These are phyloP conservation scores for Penicillium verrucosum DNA, from an alignment of 2,329 filamentous ascomycete species.

Conservation along the genomic window DNA sequence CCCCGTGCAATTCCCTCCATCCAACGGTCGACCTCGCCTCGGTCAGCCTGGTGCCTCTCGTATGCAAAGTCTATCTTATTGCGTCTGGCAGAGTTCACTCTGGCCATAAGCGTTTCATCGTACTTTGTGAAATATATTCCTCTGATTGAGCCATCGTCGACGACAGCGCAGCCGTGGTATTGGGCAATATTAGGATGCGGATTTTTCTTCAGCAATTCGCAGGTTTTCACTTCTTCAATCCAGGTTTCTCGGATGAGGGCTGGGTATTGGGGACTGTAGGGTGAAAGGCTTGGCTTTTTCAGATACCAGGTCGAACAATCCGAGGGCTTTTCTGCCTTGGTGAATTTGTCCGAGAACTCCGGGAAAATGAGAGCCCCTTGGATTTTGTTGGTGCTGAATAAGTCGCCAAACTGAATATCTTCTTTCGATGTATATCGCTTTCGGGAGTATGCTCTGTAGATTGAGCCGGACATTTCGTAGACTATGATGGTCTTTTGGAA, in stretches of 20 bases:
- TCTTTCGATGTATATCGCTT: background rate
- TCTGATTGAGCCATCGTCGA: background rate
- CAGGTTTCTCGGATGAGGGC: background rate
- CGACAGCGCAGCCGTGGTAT: constrained; percentile 7
- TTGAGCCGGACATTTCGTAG: background rate
- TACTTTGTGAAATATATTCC: constrained; percentile 6
- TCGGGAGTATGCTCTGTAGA: constrained; percentile 3
- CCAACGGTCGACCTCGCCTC: background rate
- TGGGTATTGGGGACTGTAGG: constrained; percentile 1
- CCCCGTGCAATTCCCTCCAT: constrained; percentile 45
- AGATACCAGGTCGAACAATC: background rate
- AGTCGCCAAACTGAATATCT: background rate
- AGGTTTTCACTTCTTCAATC: constrained; percentile 2
- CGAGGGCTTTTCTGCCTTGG: background rate
- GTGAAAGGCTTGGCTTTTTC: constrained; percentile 2
- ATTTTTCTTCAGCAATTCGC: background rate
- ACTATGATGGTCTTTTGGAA: constrained; percentile 3
- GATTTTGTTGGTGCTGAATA: constrained; percentile 5
- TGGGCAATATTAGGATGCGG: constrained; percentile 5
- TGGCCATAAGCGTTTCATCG: constrained; percentile 3
- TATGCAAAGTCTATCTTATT: background rate
- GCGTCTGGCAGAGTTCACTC: background rate
- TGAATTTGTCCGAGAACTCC: constrained; percentile 3
- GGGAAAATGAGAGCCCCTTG: background rate
- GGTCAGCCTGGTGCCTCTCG: background rate